Percentiles rank a stretch among this genome's conserved stretches.
phyloP scores from a whole-genome alignment of 2,329 filamentous ascomycete species.

The Allantophomopsis cytisporea region DNA sequence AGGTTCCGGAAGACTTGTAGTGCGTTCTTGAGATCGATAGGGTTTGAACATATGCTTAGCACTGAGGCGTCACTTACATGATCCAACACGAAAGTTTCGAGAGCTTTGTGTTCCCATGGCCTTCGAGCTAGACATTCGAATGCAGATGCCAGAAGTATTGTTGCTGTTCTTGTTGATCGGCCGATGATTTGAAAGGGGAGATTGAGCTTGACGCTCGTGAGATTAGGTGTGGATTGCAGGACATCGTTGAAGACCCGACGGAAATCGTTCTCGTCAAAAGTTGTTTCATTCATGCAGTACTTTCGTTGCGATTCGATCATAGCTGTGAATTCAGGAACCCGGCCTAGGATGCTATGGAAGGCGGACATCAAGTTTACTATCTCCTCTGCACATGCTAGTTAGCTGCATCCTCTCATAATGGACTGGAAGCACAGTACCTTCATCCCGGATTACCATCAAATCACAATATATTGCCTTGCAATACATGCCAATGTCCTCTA shows the following conservation, averaged over 20 bases:
- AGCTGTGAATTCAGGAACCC: slow-evolving; percentile 26
- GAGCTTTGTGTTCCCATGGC: slow-evolving; percentile 25
- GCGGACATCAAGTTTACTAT: slow-evolving; percentile 31
- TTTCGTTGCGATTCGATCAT: slow-evolving; percentile 29
- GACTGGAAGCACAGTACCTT: slow-evolving; percentile 21
- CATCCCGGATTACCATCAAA: slow-evolving; percentile 37
- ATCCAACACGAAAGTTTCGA: slow-evolving; percentile 34
- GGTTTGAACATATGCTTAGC: slow-evolving; percentile 34
- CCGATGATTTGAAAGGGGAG: slow-evolving; percentile 37
- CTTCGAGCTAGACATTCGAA: slow-evolving; percentile 32
- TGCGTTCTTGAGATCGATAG: slow-evolving; percentile 34
- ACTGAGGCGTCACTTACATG: slow-evolving; percentile 34
- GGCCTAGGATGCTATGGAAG: slow-evolving; percentile 24
- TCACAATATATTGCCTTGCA: slow-evolving; percentile 36
- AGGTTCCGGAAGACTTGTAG: slow-evolving; percentile 26
- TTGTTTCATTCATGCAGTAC: slow-evolving; percentile 32
- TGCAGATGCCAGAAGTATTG: slow-evolving; percentile 36
- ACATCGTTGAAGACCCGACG: slow-evolving; percentile 24
- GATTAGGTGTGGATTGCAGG: slow-evolving; percentile 28
- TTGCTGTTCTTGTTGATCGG: slow-evolving; percentile 29
- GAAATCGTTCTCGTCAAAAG: slow-evolving; percentile 36
- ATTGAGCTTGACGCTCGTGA: slow-evolving; percentile 32
- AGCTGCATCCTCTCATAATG: slow-evolving; percentile 4
- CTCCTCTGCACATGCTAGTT: slow-evolving; percentile 24
- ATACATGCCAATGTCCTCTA: slow-evolving; percentile 31